Base-by-base conservation (phyloP, 106 monocot genomes). In the Vanilla planifolia region DNA sequence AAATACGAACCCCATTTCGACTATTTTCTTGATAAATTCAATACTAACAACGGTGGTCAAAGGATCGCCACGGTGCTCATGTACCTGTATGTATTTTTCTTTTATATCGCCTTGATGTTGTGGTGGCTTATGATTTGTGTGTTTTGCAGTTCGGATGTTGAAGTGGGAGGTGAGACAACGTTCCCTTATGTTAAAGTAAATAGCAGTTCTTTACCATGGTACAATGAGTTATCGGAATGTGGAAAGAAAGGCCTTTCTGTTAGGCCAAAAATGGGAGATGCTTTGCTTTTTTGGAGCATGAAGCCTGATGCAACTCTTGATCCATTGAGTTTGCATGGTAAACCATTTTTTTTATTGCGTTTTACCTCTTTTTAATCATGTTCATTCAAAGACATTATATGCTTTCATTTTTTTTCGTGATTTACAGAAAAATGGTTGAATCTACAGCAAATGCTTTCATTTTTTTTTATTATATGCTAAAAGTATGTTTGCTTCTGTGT, bases 211-310 rank as follows among this genome's bases (percentile, higher is more conserved):
- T 46, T 81, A 35, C 67, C 68, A 27, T 72, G 76, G 83, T 75
- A 79, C 46, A 67, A 77, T 55, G 76, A 74, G 25, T 63, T 85
- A 34, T 85, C 85, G 14, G 77, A 85, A n/a, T 85, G 85, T 64
- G 85, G 70, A n/a, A 80, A 77, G 52, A 63, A 36, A 16, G 85
- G 85, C 24, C 69, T 85, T 51, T 68, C 76, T 59, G 66, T 80
- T 30, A 85, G 66, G 60, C 73, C 85, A 40, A 85, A 73, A 37
- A 80, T 80, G 69, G 85, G 85, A 39, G 76, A 85, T 73, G 85
- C 85, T 4, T 44, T 85, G 11, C 77, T 85, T 8, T 85, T 85
- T 45, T 85, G 80, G 80, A 85, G 85, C 73, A 80, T 85, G 80
- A 85, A 69, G 61, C 77, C 85, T 44, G 77, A 85, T 73, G 76